Conservation (phyloP, 345 rosid genomes). For the Linum trigynum region DNA sequence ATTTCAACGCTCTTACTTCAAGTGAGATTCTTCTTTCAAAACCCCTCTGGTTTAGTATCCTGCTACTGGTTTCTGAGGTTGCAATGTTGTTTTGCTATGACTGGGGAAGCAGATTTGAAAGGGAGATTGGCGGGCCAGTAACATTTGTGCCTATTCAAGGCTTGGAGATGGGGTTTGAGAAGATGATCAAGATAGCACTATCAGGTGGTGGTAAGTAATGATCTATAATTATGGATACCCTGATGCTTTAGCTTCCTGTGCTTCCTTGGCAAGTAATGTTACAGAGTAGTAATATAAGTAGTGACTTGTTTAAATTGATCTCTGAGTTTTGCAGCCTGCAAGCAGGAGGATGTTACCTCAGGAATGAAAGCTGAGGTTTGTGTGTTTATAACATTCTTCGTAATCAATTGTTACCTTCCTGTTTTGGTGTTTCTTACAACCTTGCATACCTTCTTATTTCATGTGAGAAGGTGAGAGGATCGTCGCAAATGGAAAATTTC, state of each 20-base stretch:
- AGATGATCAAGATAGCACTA: conserved; percentile 73
- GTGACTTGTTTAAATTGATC: background rate
- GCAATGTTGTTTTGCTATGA: background rate
- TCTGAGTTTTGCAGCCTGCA: conserved; percentile 51
- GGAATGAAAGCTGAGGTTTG: conserved; percentile 80
- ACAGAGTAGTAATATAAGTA: background rate
- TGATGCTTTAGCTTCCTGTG: background rate
- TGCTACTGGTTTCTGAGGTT: background rate
- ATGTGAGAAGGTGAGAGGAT: no score
- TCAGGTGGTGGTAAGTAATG: conserved; percentile 60
- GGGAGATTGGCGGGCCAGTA: conserved; percentile 77
- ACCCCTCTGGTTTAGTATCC: background rate
- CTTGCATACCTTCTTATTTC: no score
- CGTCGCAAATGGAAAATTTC: no score
- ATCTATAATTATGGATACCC: background rate
- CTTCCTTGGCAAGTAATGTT: background rate
- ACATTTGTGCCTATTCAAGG: conserved; percentile 69
- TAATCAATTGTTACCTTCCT: background rate
- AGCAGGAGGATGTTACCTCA: conserved; percentile 50
- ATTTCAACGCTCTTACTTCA: conserved; percentile 64
- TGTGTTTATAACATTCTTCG: background rate
- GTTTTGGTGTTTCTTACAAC: background rate
- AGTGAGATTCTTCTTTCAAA: conserved; percentile 35
- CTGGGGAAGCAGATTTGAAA: conserved; percentile 35
- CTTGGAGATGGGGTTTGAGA: conserved; percentile 91